Percentiles rank a stretch among this genome's conserved stretches.
phyloP scores from a whole-genome alignment of 805 yeast genomes.

The Starmerella bombicola region DNA sequence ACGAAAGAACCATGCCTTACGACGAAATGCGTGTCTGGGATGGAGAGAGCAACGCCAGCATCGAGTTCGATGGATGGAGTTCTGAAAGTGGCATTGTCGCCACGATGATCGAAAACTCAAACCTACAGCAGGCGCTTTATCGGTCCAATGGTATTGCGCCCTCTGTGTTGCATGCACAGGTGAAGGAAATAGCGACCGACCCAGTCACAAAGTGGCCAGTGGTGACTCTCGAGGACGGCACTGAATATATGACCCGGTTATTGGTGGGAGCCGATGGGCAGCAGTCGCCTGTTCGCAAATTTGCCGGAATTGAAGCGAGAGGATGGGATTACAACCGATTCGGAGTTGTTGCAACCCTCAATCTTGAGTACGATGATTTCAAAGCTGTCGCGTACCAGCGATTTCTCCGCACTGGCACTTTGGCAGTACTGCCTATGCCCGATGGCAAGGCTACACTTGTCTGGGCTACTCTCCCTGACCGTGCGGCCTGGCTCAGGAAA shows the following conservation, averaged over 20 bases:
- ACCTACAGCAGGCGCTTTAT: slow-evolving; percentile 59
- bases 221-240: slow-evolving; percentile 56
- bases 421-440: slow-evolving; percentile 83
- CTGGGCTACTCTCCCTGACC: slow-evolving; percentile 77
- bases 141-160: slow-evolving; percentile 2
- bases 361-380: slow-evolving; percentile 58
- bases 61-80: slow-evolving; percentile 56
- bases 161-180: slow-evolving; percentile 32
- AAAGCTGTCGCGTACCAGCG: slow-evolving; percentile 83
- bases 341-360: slow-evolving; percentile 87
- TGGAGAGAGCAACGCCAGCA: slow-evolving; percentile 55
- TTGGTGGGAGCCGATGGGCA: slow-evolving; percentile 92
- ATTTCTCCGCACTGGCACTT: slow-evolving; percentile 80
- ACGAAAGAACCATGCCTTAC: slow-evolving; percentile 65
- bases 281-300: slow-evolving; percentile 80
- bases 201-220: slow-evolving; percentile 48
- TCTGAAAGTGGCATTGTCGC: slow-evolving; percentile 36
- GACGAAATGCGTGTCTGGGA: slow-evolving; percentile 80
- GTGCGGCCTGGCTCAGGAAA: slow-evolving; percentile 49
- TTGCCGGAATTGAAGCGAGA: slow-evolving; percentile 66
- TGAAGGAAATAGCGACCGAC: slow-evolving; percentile 25
- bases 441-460: slow-evolving; percentile 80
- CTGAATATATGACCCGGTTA: slow-evolving; percentile 51
- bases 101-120: slow-evolving; percentile 79
- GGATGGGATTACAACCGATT: slow-evolving; percentile 86